phyloP scores from a whole-genome alignment of 2,329 filamentous ascomycete genomes.

The Ophiosphaerella narmari region DNA sequence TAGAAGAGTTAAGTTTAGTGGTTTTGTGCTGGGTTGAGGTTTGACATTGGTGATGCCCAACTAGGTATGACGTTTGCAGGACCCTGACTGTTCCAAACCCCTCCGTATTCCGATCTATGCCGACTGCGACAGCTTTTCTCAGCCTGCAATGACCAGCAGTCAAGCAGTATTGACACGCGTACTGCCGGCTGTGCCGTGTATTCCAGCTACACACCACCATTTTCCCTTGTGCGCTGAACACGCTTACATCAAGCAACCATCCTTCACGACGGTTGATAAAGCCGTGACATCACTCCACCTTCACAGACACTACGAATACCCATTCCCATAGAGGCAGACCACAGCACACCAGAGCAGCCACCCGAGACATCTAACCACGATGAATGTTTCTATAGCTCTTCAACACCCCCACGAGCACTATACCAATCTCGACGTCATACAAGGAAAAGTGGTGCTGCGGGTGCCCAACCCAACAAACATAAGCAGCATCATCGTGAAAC shows the following conservation, averaged over 20 bases:
- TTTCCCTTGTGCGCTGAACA: constrained; percentile 10
- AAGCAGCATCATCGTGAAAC: constrained; percentile 72
- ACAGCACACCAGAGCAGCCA: constrained; percentile 1
- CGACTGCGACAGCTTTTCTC: constrained; percentile 18
- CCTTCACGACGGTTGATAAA: constrained; percentile 14
- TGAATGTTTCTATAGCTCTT: constrained; percentile 66
- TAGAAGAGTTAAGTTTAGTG: too few relatives aligned
- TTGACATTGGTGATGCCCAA: not conserved
- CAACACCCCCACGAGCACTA: constrained; percentile 71
- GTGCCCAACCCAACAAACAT: constrained; percentile 52
- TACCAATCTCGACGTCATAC: constrained; percentile 78
- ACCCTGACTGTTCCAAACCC: constrained; percentile 12
- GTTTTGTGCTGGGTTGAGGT: too few relatives aligned
- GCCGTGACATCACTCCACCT: constrained; percentile 21
- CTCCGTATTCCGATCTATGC: constrained; percentile 23
- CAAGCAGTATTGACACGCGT: constrained; percentile 37
- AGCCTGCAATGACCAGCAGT: constrained; percentile 22
- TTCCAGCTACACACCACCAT: constrained; percentile 3
- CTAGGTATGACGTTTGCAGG: constrained; percentile 24
- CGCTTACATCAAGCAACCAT: not conserved
- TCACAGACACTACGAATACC: constrained; percentile 19
- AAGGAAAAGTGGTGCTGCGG: constrained; percentile 58
- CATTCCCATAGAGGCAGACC: constrained; percentile 12
- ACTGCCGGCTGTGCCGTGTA: constrained; percentile 33
- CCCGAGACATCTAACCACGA: constrained; percentile 11